Base-by-base conservation (phyloP, 2,329 filamentous ascomycete species). In the Cytospora piceae region DNA sequence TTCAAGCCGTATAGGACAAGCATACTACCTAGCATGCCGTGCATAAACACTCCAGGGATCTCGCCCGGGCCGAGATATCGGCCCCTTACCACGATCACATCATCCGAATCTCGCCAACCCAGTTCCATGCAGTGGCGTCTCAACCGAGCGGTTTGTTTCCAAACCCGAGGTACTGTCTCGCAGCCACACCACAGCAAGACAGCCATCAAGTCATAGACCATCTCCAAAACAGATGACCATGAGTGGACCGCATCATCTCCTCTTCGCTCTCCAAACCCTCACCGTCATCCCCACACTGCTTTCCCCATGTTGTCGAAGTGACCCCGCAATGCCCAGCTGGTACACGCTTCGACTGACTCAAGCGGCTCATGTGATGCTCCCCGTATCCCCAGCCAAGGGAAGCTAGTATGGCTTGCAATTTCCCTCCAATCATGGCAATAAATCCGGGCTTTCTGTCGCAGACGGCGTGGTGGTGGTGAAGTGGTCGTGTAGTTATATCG, bases 361-460 rank as follows among this genome's bases (percentile, higher is more conserved):
- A 37, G 31, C n/a, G n/a, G 32, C 11, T 34, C 11, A 24, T 32
- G 12, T 42, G 39, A 37, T 55, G 46, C 53, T 55, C 56, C n/a
- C 31, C 53, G 11, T 22, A 24, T 51, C 61, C 37, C 53, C 53
- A 63, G 52, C 31, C 55, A 51, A 53, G 46, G 49, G 37, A 29
- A 31, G 37, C 17, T 37, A 55, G 29, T 34, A 39, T 39, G 64
- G 64, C 53, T 39, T n/a, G 29, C 55, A 62, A 63, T 68, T 68
- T 66, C 63, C 67, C 67, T 67, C 67, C 67, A 69, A 69, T 69
- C 51, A 64, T 64, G 53, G n/a, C 52, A 39, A 42, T 52, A 8
- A 39, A 34, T 11, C 1, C 46, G 27, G 34, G 34, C 1, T 4
- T 34, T 49, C 55, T 8, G 3, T 24, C 31, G 52, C 1, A 34